These are phyloP conservation scores for Dendryphion nanum DNA, from an alignment of 2,329 filamentous ascomycete genomes.

Conservation along the genomic window DNA sequence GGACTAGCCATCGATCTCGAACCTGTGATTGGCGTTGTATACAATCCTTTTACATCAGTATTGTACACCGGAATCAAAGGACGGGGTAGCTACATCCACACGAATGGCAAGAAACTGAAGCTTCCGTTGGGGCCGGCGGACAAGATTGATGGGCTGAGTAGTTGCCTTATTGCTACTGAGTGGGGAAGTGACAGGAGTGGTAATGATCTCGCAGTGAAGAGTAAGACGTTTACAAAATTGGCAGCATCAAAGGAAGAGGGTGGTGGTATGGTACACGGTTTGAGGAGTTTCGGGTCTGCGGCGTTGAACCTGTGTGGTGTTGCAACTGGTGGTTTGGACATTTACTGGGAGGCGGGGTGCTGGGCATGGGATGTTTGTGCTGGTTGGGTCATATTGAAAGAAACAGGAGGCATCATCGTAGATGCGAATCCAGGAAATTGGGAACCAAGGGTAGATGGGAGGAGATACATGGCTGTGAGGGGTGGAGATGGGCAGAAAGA, in stretches of 20 bases:
- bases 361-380: conserved; percentile 87
- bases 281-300: conserved; percentile 70
- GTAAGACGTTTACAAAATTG: conserved; percentile 59
- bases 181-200: conserved; percentile 71
- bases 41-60: conserved; percentile 71
- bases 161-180: conserved; percentile 67
- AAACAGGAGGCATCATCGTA: conserved; percentile 72
- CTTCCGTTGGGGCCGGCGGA: conserved; percentile 54
- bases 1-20: conserved; percentile 63
- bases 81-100: conserved; percentile 56
- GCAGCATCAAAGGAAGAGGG: conserved; percentile 57
- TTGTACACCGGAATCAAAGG: conserved; percentile 70
- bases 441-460: conserved; percentile 57
- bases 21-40: conserved; percentile 72
- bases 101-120: conserved; percentile 1
- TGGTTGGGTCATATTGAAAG: conserved; percentile 72
- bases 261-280: conserved; percentile 73
- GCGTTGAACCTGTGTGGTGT: conserved; percentile 74
- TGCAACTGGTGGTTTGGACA: conserved; percentile 68
- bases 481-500: conserved; percentile 45
- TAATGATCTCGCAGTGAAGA: conserved; percentile 69
- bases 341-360: conserved; percentile 81
- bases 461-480: conserved; percentile 54
- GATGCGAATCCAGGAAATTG: conserved; percentile 73
- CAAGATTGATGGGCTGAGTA: conserved; percentile 60